Conservation (phyloP, 2,329 filamentous ascomycete species). For the Cercospora brassicicola region DNA sequence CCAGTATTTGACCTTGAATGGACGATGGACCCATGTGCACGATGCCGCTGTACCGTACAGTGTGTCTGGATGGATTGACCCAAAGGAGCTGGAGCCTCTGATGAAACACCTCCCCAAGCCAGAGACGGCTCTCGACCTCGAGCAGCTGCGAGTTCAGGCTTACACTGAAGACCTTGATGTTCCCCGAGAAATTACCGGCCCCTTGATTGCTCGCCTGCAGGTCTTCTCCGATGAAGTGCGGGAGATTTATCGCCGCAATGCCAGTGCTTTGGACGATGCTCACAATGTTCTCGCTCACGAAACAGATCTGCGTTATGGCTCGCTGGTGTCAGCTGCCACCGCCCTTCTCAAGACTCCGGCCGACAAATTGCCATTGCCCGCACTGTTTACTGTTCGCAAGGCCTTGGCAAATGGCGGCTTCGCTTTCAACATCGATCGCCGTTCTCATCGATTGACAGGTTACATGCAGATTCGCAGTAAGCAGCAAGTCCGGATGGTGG, state of each 20-base stretch:
- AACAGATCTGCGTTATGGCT: constrained; percentile 49
- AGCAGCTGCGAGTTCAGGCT: constrained; percentile 39
- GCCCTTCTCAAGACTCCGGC: constrained; percentile 41
- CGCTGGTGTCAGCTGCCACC: constrained; percentile 49
- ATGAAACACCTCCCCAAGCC: constrained; percentile 53
- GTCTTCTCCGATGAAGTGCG: constrained; percentile 49
- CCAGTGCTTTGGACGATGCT: constrained; percentile 51
- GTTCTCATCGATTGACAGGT: constrained; percentile 53
- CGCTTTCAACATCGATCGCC: constrained; percentile 59
- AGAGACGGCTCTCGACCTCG: constrained; percentile 36
- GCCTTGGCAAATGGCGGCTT: constrained; percentile 61
- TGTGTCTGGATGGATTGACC: constrained; percentile 51
- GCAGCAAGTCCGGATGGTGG: constrained; percentile 55
- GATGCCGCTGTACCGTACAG: constrained; percentile 49
- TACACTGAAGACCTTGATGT: constrained; percentile 44
- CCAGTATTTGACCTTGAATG: constrained; percentile 54
- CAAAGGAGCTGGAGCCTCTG: constrained; percentile 49
- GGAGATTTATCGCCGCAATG: constrained; percentile 50
- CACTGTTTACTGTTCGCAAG: constrained; percentile 69
- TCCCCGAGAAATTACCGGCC: constrained; percentile 48
- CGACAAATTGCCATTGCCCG: constrained; percentile 33
- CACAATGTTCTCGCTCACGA: constrained; percentile 50
- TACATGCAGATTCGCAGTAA: constrained; percentile 64
- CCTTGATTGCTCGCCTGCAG: constrained; percentile 47
- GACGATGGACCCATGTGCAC: constrained; percentile 48